Evolutionary conservation across 2,329 filamentous ascomycete species (phyloP).

Genomic region (Camptophora hylomeconis): DNA sequence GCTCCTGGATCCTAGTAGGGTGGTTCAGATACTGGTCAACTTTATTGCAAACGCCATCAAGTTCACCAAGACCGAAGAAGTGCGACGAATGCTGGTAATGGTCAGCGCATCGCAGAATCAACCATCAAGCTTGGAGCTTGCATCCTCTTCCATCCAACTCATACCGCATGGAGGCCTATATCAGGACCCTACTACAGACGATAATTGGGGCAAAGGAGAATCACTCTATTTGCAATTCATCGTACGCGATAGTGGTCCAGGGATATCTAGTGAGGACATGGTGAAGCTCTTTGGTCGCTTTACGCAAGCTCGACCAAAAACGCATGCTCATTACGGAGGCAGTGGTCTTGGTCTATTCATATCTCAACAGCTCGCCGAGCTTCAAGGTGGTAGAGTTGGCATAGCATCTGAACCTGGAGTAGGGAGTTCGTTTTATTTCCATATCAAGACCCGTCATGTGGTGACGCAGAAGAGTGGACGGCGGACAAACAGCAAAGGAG

Average conservation of each 20-base stretch:
- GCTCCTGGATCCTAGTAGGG: constrained; percentile 44
- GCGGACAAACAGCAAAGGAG: constrained; percentile 23
- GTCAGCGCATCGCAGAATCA: constrained; percentile 1
- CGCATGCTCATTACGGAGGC: constrained; percentile 65
- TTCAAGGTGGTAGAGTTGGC: constrained; percentile 67
- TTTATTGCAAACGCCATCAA: constrained; percentile 49
- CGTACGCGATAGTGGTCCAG: constrained; percentile 58
- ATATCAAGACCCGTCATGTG: constrained; percentile 26
- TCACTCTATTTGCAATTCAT: constrained; percentile 41
- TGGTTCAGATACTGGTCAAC: constrained; percentile 48
- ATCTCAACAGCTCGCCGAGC: constrained; percentile 59
- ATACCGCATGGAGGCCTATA: constrained; percentile 5
- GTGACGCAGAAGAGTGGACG: not conserved
- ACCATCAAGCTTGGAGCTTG: not conserved
- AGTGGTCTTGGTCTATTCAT: constrained; percentile 69
- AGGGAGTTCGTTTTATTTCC: constrained; percentile 45
- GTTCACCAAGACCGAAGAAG: constrained; percentile 28
- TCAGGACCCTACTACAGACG: constrained; percentile 21
- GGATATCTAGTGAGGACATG: constrained; percentile 56
- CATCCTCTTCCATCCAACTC: not conserved
- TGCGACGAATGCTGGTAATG: not conserved
- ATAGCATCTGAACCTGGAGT: constrained; percentile 43
- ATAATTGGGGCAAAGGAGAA: constrained; percentile 40
- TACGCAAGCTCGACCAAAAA: constrained; percentile 60
- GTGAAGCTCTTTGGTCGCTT: constrained; percentile 65